These are phyloP conservation scores for Ustulina deusta DNA, from an alignment of 2,329 filamentous ascomycete genomes.

Conservation along the genomic window DNA sequence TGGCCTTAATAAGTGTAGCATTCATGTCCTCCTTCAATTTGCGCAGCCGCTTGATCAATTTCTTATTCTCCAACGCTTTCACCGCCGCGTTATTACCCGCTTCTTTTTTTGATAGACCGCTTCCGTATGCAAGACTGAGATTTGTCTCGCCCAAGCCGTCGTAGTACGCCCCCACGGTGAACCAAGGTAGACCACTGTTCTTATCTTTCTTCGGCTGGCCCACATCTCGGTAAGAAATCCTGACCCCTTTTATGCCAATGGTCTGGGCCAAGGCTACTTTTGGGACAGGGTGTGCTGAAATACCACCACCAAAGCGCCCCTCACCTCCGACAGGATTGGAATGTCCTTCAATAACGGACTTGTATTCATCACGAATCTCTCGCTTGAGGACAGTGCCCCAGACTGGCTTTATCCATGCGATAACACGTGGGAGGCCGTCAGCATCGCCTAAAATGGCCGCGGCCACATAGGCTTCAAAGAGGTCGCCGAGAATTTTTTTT, in stretches of 20 bases:
- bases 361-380: slow-evolving; percentile 61
- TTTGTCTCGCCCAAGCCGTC: slow-evolving; percentile 76
- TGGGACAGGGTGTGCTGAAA: slow-evolving; percentile 33
- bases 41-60: slow-evolving; percentile 65
- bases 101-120: slow-evolving; percentile 74
- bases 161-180: slow-evolving; percentile 72
- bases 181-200: slow-evolving; percentile 66
- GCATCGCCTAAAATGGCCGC: slow-evolving; percentile 78
- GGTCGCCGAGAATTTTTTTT: slow-evolving; percentile 82
- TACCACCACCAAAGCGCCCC: slow-evolving; percentile 30
- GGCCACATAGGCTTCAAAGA: slow-evolving; percentile 92
- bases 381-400: slow-evolving; percentile 75
- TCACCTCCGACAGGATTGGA: slow-evolving; percentile 34
- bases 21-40: slow-evolving; percentile 62
- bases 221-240: slow-evolving; percentile 71
- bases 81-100: slow-evolving; percentile 75
- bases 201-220: slow-evolving; percentile 66
- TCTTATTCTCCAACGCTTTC: slow-evolving; percentile 73
- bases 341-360: slow-evolving; percentile 29
- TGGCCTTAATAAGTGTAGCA: slow-evolving; percentile 34
- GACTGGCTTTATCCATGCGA: slow-evolving; percentile 78
- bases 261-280: slow-evolving; percentile 66
- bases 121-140: slow-evolving; percentile 72
- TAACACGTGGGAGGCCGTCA: slow-evolving; percentile 69
- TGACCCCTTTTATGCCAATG: slow-evolving; percentile 69